Evolutionary conservation across 1,284 basidiomycete species (phyloP).

Genomic region (Tilletia caries): DNA sequence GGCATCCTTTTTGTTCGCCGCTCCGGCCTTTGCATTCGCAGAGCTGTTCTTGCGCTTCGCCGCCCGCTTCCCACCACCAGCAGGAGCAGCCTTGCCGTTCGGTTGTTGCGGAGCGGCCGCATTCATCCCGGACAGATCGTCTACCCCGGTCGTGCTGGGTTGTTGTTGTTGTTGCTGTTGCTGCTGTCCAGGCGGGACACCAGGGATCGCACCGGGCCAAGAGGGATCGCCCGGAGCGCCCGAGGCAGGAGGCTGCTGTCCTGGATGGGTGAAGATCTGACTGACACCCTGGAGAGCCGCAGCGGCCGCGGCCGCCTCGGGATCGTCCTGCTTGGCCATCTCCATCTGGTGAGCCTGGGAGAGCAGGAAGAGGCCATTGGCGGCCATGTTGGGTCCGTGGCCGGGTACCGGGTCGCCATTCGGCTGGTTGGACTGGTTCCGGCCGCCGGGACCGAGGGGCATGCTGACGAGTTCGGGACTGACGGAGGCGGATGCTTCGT

Average conservation of each 20-base stretch:
- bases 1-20: slow-evolving; percentile 4
- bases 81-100: not conserved
- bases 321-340: slow-evolving; percentile 85
- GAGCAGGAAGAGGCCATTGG: slow-evolving; percentile 87
- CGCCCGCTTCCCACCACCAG: slow-evolving; percentile 20
- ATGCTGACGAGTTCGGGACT: slow-evolving; percentile 34
- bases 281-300: slow-evolving; percentile 15
- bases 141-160: slow-evolving; percentile 17
- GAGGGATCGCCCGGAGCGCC: not conserved
- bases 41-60: slow-evolving; percentile 36
- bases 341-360: slow-evolving; percentile 85
- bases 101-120: not conserved
- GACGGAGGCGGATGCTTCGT: slow-evolving; percentile 19
- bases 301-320: slow-evolving; percentile 18
- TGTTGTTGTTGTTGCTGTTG: slow-evolving; percentile 17
- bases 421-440: slow-evolving; percentile 54
- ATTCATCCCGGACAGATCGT: slow-evolving; percentile 17
- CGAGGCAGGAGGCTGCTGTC: slow-evolving; percentile 30
- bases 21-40: slow-evolving; percentile 20
- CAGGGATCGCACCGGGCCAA: slow-evolving; percentile 17
- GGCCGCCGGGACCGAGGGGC: slow-evolving; percentile 17
- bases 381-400: slow-evolving; percentile 57
- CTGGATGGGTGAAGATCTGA: slow-evolving; percentile 14
- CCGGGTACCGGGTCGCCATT: slow-evolving; percentile 53
- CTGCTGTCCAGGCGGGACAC: slow-evolving; percentile 19